Conservation (phyloP, 23 red algal genomes). For the Chondrus crispus region DNA sequence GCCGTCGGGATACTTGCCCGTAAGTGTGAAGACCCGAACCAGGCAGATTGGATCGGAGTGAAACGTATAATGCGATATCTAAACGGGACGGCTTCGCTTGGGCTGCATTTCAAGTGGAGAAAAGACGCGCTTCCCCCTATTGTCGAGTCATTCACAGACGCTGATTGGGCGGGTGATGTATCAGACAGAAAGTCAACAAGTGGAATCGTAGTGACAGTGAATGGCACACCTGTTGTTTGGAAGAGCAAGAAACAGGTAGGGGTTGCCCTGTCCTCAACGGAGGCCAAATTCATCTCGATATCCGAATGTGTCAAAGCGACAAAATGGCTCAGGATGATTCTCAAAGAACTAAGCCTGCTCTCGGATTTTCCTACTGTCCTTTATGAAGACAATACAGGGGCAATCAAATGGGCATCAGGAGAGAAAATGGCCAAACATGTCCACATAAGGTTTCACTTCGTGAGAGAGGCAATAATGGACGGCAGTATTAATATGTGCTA, state of each 20-base stretch:
- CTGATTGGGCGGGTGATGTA: neutral
- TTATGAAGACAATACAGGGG: too few relatives aligned
- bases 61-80: slow-evolving; percentile 22
- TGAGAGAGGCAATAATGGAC: neutral
- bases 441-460: neutral
- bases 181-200: neutral
- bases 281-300: neutral
- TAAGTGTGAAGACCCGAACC: neutral
- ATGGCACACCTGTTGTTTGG: neutral
- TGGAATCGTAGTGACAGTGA: neutral
- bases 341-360: too few relatives aligned
- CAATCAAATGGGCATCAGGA: too few relatives aligned
- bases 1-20: neutral
- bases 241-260: neutral
- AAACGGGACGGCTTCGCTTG: neutral
- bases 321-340: too few relatives aligned
- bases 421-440: too few relatives aligned
- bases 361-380: too few relatives aligned
- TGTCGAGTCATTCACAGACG: neutral
- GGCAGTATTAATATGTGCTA: neutral
- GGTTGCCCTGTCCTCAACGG: neutral
- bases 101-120: too few relatives aligned
- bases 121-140: too few relatives aligned
- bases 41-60: neutral
- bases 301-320: too few relatives aligned